Evolutionary conservation across 371 early-diverging fungal species (phyloP).

Genomic region (Actinomucor elegans): DNA sequence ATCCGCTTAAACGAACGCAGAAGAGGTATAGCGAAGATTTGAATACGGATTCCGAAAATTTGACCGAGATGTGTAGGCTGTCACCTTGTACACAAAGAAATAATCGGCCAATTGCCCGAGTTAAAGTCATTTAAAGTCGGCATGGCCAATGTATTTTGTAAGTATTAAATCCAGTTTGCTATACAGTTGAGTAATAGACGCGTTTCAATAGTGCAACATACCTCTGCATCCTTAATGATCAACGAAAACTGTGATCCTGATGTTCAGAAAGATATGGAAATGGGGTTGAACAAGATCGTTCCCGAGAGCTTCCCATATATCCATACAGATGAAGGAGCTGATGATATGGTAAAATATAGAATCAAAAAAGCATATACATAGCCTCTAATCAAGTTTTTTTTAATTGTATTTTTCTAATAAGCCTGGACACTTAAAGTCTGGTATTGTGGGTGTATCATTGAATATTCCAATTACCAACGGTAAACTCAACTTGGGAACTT

Average conservation of each 20-base stretch:
- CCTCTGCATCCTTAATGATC: conserved; percentile 84
- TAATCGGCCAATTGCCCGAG: conserved; percentile 64
- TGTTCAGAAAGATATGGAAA: conserved; percentile 82
- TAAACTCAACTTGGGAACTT: conserved; percentile 77
- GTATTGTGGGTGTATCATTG: conserved; percentile 82
- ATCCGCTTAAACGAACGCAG: conserved; percentile 59
- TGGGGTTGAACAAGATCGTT: conserved; percentile 48
- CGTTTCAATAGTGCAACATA: conserved; percentile 78
- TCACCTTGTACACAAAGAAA: conserved; percentile 79
- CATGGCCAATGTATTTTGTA: conserved; percentile 86
- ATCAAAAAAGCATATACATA: conserved; percentile 14
- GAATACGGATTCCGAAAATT: too few relatives aligned
- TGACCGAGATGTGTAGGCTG: too few relatives aligned
- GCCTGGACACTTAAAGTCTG: conserved; percentile 89
- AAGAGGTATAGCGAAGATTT: conserved; percentile 46
- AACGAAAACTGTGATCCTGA: conserved; percentile 87
- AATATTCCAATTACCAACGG: conserved; percentile 88
- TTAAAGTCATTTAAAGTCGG: conserved; percentile 71
- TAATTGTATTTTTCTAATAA: conserved; percentile 28
- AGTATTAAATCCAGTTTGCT: conserved; percentile 10
- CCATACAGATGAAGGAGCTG: conserved; percentile 76
- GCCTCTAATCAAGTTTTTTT: too few relatives aligned
- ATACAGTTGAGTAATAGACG: neutral
- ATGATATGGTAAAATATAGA: conserved; percentile 42
- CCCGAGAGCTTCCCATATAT: conserved; percentile 79